phyloP scores from a whole-genome alignment of 352 stramenopile species.

The Pythium periplocum region DNA sequence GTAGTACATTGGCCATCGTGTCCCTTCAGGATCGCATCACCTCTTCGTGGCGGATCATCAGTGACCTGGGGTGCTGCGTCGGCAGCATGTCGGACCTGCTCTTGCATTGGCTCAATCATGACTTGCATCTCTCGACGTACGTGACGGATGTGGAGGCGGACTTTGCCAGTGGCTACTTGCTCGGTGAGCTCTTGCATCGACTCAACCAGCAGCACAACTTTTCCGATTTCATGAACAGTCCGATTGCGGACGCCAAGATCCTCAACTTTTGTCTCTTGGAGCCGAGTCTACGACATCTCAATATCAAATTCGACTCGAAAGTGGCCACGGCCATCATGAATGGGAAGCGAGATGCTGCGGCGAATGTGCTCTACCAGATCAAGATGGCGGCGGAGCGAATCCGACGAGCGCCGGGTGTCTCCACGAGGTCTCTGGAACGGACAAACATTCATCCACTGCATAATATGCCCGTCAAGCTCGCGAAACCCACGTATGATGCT shows the following conservation, averaged over 20 bases:
- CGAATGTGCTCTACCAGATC: slow-evolving; percentile 85
- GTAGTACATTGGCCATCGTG: too few species aligned
- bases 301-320: slow-evolving; percentile 74
- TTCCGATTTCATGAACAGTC: slow-evolving; percentile 65
- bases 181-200: slow-evolving; percentile 80
- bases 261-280: slow-evolving; percentile 88
- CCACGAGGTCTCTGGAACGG: slow-evolving; percentile 41
- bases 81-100: slow-evolving; percentile 65
- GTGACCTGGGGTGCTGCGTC: too few species aligned
- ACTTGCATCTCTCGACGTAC: slow-evolving; percentile 60
- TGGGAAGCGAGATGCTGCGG: slow-evolving; percentile 41
- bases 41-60: too few species aligned
- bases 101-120: slow-evolving; percentile 78
- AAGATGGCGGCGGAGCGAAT: slow-evolving; percentile 56
- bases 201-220: slow-evolving; percentile 90
- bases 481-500: slow-evolving; percentile 49
- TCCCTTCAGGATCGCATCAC: too few species aligned
- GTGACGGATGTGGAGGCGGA: slow-evolving; percentile 64
- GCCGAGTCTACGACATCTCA: slow-evolving; percentile 62
- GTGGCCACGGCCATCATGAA: slow-evolving; percentile 81
- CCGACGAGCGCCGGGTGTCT: slow-evolving; percentile 39
- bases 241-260: slow-evolving; percentile 76
- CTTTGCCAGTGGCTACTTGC: slow-evolving; percentile 82
- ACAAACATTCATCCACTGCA: slow-evolving; percentile 45
- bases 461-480: slow-evolving; percentile 52